A percentile compares a stretch with the other conserved stretches of the same genome.
These are phyloP conservation scores for Debaryomycetaceae sp. DNA, from an alignment of 1,139 yeast species.

Conservation along the genomic window DNA sequence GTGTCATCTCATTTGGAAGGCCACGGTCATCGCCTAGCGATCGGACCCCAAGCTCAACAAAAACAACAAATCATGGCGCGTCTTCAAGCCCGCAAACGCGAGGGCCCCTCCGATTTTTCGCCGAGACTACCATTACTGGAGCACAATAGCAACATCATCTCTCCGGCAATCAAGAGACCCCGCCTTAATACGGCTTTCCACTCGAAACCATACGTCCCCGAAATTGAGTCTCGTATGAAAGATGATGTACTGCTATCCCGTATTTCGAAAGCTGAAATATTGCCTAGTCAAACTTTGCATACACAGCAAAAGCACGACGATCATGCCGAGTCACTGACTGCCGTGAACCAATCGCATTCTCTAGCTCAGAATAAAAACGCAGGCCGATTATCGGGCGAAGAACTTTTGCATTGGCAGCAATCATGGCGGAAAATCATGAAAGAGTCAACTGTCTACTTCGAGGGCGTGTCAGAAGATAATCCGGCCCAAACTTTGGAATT, in stretches of 20 bases:
- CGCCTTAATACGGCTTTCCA: too few relatives aligned
- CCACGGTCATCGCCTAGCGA: too few relatives aligned
- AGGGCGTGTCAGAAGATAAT: constrained; percentile 41
- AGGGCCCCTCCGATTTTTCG: constrained; percentile 6
- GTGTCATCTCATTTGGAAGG: too few relatives aligned
- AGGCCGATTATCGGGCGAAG: constrained; percentile 35
- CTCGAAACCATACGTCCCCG: too few relatives aligned
- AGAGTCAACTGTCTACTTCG: constrained; percentile 69
- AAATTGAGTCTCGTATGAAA: too few relatives aligned
- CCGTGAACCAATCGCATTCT: neutral
- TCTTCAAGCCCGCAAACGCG: constrained; percentile 4
- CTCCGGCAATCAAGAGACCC: constrained; percentile 25
- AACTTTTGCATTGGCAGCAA: constrained; percentile 63
- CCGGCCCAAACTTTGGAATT: constrained; percentile 32
- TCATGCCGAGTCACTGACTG: too few relatives aligned
- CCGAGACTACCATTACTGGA: constrained; percentile 33
- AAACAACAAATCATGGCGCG: too few relatives aligned
- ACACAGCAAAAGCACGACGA: too few relatives aligned
- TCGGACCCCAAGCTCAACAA: too few relatives aligned
- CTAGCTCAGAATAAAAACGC: constrained; percentile 5
- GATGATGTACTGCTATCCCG: too few relatives aligned
- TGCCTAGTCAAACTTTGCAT: too few relatives aligned
- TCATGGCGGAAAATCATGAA: constrained; percentile 76
- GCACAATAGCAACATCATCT: constrained; percentile 31
- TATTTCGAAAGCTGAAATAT: too few relatives aligned